Conservation (phyloP, 2,329 filamentous ascomycete species). For the Mariannaea elegans region DNA sequence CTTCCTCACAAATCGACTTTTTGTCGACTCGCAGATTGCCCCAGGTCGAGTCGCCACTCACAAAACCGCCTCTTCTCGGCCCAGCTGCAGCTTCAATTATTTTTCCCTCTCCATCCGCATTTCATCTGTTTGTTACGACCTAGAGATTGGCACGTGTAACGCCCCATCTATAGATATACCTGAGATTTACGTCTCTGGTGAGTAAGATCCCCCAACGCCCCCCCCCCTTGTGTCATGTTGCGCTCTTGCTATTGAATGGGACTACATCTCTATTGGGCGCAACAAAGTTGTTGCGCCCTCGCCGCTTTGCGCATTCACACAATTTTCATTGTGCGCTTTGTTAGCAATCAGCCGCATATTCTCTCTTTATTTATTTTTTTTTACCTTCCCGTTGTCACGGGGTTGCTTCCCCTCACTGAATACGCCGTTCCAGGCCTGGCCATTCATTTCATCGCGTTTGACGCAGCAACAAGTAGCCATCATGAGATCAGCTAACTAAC, state of each 20-base stretch:
- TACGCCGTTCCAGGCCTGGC: conserved; percentile 7
- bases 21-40: conserved; percentile 34
- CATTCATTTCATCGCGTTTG: conserved; percentile 23
- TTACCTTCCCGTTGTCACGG: conserved; percentile 19
- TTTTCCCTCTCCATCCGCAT: conserved; percentile 26
- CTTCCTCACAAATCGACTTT: conserved; percentile 28
- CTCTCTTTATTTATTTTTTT: background rate
- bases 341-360: conserved; percentile 22
- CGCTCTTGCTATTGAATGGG: conserved; percentile 7
- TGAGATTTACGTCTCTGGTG: conserved; percentile 39
- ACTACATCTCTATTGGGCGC: conserved; percentile 7
- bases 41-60: conserved; percentile 33
- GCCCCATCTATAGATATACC: conserved; percentile 41
- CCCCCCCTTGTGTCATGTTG: conserved; percentile 2
- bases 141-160: conserved; percentile 42
- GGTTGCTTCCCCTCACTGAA: conserved; percentile 27
- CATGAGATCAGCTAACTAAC: conserved; percentile 33
- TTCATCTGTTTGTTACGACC: conserved; percentile 38
- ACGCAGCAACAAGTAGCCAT: conserved; percentile 24
- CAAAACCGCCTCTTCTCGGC: conserved; percentile 29
- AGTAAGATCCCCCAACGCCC: conserved; percentile 21
- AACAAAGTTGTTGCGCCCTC: conserved; percentile 11
- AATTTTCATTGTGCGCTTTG: conserved; percentile 13
- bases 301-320: conserved; percentile 3
- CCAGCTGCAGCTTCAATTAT: conserved; percentile 24